Base-by-base conservation (phyloP, 345 rosid species). In the Capsella bursapastoris region DNA sequence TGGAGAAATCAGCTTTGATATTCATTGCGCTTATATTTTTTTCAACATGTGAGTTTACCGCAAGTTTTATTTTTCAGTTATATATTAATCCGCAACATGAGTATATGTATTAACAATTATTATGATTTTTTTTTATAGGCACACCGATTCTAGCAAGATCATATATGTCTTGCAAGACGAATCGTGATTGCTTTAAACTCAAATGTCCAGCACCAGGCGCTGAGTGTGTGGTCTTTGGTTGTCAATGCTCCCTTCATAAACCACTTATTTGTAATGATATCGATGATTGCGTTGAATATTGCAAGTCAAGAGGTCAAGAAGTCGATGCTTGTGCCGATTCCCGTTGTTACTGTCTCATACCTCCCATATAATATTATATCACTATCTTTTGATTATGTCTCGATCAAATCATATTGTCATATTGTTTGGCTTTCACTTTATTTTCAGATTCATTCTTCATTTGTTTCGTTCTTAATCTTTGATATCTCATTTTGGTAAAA, bases 321-420 rank as follows among this genome's bases (percentile, higher is more conserved):
- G 16, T 38, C 51, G 44, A 53, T 52, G 70, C 64, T 32, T 73
- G 43, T 62, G 8, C 40, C 29, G 10, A 11, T 1, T 51, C 51
- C 61, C 60, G 28, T 6, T 71, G 76, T 51, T 62, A 38, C 29
- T 71, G 68, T 51, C 68, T 22, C 48, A 61, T 61, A 71, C 68
- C 68, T 51, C 68, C 35, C 0, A 29, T 52, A 60, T 72, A 66
- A 34, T 37, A 9, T 22, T 16, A 1, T 29, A 6, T 14, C 13
- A 55, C 8, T 55, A 7, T 6, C 35, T 53, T 28, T 53, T 28
- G 25, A 22, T 22, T 22, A 22, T 22, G 12, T 28, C 6, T 28
- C 9, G 7, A 6, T 12, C 6, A 22, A 22, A 22, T 22, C 25
- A 22, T 22, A 27, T 28, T 13, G 13, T 28, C 35, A 53, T 52